A percentile compares a stretch with the other conserved stretches of the same genome.
These are phyloP conservation scores for Salinomyces thailandicus DNA, from an alignment of 2,329 filamentous ascomycete genomes.

Conservation along the genomic window DNA sequence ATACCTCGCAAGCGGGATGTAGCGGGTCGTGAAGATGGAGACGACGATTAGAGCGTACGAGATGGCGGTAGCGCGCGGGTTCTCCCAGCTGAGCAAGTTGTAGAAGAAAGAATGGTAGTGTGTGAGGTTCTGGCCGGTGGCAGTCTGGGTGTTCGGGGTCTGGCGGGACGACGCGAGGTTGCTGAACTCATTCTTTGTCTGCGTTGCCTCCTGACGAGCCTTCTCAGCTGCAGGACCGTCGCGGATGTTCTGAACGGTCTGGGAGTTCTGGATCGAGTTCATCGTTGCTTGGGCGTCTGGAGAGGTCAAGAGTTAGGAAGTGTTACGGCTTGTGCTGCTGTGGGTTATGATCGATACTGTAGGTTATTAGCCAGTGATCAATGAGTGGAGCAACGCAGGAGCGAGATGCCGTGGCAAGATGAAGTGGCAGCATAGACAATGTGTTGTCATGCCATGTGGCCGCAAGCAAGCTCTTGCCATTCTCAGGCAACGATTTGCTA, in stretches of 20 bases:
- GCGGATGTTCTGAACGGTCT: slow-evolving; percentile 38
- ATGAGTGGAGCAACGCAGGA: background rate
- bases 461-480: background rate
- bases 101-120: slow-evolving; percentile 60
- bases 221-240: slow-evolving; percentile 47
- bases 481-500: no score
- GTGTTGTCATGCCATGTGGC: no score
- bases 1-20: slow-evolving; percentile 52
- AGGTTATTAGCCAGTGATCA: background rate
- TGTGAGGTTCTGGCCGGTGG: slow-evolving; percentile 52
- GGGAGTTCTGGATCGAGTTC: slow-evolving; percentile 39
- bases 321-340: background rate
- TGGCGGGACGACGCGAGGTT: slow-evolving; percentile 46
- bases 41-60: slow-evolving; percentile 46
- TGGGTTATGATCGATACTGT: background rate
- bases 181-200: slow-evolving; percentile 48
- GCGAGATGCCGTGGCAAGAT: no score
- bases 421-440: no score
- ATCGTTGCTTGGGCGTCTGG: slow-evolving; percentile 40
- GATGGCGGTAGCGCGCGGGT: slow-evolving; percentile 53
- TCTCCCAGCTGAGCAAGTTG: slow-evolving; percentile 56
- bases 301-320: background rate
- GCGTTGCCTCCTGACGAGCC: slow-evolving; percentile 45
- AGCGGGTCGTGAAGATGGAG: slow-evolving; percentile 54
- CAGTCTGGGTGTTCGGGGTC: slow-evolving; percentile 44